Conservation (phyloP, 139 green algal genomes). For the Chlorella sp. region DNA sequence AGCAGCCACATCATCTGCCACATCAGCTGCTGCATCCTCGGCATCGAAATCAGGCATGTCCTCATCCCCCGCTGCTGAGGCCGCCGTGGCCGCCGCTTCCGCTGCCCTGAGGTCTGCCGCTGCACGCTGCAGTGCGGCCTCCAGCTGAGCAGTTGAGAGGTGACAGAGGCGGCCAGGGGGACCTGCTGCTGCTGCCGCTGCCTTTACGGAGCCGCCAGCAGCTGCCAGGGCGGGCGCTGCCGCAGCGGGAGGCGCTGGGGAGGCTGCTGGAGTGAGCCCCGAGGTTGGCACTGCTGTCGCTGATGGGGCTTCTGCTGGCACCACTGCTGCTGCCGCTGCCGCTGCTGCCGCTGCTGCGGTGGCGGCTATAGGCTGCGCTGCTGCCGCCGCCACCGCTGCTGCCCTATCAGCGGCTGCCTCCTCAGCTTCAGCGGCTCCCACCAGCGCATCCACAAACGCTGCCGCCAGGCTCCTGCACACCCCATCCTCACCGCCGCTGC, state of each 20-base stretch:
- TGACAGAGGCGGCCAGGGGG: neutral
- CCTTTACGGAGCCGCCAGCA: neutral
- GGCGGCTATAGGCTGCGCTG: neutral
- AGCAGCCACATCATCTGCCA: neutral
- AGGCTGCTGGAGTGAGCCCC: neutral
- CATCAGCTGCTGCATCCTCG: neutral
- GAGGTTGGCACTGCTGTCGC: neutral
- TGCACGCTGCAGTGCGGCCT: neutral
- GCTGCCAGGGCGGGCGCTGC: neutral
- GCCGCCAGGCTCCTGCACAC: conserved; percentile 12
- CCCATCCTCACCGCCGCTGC: neutral
- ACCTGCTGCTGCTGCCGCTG: neutral
- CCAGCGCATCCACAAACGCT: conserved; percentile 16
- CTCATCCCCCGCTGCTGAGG: neutral
- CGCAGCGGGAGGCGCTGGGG: neutral
- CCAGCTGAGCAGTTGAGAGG: neutral
- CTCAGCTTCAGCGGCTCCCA: conserved; percentile 7
- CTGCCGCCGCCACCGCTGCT: neutral
- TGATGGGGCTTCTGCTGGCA: neutral
- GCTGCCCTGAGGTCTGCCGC: conserved; percentile 23
- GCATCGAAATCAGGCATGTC: conserved; percentile 7
- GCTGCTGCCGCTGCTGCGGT: neutral
- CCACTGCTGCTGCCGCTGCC: neutral
- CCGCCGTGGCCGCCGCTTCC: neutral
- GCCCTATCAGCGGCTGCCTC: neutral